Evolutionary conservation across 331 rosid species (phyloP).

Genomic region (Quercus phellos): DNA sequence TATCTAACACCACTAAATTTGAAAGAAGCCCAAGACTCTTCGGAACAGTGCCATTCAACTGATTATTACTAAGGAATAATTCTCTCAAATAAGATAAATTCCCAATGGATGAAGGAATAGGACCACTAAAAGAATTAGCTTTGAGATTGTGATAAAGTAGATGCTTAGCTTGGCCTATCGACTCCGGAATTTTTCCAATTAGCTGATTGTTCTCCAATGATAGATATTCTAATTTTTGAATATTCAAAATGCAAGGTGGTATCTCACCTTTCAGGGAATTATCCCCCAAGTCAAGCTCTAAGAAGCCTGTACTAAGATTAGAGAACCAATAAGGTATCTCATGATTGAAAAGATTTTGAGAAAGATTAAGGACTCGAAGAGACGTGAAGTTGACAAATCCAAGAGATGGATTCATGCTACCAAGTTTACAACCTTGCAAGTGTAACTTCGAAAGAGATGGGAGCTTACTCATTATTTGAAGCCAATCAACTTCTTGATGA

Average conservation of each 20-base stretch:
- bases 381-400: conserved; percentile 17
- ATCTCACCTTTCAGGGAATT: conserved; percentile 23
- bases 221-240: conserved; percentile 11
- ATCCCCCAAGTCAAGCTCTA: not conserved
- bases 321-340: conserved; percentile 18
- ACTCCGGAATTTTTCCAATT: conserved; percentile 17
- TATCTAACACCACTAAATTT: conserved; percentile 17
- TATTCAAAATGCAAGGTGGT: not conserved
- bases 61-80: conserved; percentile 18
- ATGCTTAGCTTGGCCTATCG: conserved; percentile 20
- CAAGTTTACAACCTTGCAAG: not conserved
- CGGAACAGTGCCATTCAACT: conserved; percentile 25
- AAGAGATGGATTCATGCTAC: not conserved
- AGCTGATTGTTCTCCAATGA: conserved; percentile 17
- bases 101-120: conserved; percentile 23
- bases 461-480: no score
- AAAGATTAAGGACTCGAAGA: conserved; percentile 32
- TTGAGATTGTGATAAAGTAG: conserved; percentile 18
- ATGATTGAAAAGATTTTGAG: conserved; percentile 26
- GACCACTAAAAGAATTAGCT: conserved; percentile 12
- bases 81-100: conserved; percentile 29
- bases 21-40: conserved; percentile 16
- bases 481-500: not conserved
- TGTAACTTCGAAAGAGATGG: no score
- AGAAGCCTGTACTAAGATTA: conserved; percentile 11